Evolutionary conservation across 31 red algal genomes (phyloP).

Genomic region (Porphyra umbilicalis): DNA sequence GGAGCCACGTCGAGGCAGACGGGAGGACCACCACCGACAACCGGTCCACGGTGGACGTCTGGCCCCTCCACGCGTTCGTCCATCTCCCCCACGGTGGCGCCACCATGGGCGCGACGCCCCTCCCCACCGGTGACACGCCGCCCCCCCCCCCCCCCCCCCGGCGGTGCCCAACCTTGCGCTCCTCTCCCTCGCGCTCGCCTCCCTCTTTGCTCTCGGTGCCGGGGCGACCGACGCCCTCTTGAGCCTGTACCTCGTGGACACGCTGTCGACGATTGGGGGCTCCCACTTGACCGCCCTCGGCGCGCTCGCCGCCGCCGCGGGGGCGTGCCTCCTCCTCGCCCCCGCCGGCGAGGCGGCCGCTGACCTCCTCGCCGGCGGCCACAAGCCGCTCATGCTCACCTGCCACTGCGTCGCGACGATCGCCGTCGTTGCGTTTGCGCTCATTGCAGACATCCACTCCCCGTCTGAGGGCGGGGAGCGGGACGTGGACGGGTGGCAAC

Average conservation of each 20-base stretch:
- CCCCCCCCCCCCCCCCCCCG: neutral
- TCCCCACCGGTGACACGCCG: no score
- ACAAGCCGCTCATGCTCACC: neutral
- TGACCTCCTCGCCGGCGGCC: neutral
- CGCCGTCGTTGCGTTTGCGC: neutral
- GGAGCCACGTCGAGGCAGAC: no score
- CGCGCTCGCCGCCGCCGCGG: neutral
- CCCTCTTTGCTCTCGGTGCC: neutral
- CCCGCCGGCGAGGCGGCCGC: neutral
- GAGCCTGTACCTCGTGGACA: neutral
- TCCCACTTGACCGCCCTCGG: neutral
- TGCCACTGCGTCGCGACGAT: neutral
- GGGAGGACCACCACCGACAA: no score
- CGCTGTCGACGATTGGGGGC: neutral
- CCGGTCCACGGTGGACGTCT: no score
- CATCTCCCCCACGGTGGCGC: no score
- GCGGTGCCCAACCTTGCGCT: neutral
- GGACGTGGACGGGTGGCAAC: neutral
- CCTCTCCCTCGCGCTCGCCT: neutral
- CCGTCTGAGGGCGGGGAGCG: neutral
- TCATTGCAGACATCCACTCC: neutral
- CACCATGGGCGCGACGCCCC: no score
- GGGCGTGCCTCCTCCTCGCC: neutral
- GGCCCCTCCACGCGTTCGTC: no score
- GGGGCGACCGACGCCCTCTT: neutral